Evolutionary conservation across 2,329 filamentous ascomycete genomes (phyloP).

Genomic region (Scedosporium boydii): DNA sequence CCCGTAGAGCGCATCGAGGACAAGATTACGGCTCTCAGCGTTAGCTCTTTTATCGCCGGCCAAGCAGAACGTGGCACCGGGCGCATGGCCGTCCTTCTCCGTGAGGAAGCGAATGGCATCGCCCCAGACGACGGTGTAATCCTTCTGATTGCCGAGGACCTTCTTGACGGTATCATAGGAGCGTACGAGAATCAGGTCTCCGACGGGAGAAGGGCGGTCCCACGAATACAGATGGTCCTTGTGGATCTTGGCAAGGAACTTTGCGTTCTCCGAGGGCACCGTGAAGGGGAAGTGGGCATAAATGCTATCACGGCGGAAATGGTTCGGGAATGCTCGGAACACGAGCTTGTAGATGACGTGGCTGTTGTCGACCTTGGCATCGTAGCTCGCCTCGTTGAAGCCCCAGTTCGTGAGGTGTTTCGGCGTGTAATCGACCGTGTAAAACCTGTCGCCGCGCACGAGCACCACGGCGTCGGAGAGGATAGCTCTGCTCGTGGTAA

Average conservation of each 20-base stretch:
- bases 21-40: constrained; percentile 26
- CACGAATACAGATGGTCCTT: constrained; percentile 48
- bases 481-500: constrained; percentile 39
- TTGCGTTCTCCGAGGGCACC: constrained; percentile 38
- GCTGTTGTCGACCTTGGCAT: constrained; percentile 50
- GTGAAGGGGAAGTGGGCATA: constrained; percentile 49
- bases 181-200: constrained; percentile 36
- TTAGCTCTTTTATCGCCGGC: constrained; percentile 31
- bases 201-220: constrained; percentile 36
- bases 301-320: constrained; percentile 53
- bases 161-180: constrained; percentile 44
- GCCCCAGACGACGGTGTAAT: constrained; percentile 51
- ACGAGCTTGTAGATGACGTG: constrained; percentile 59
- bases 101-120: constrained; percentile 44
- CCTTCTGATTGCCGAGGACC: constrained; percentile 40
- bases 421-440: constrained; percentile 49
- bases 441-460: constrained; percentile 54
- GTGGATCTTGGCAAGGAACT: constrained; percentile 38
- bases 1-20: constrained; percentile 28
- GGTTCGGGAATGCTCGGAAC: constrained; percentile 52
- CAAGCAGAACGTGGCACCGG: constrained; percentile 38
- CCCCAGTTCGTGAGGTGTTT: constrained; percentile 61
- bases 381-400: constrained; percentile 42
- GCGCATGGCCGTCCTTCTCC: constrained; percentile 29
- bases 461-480: constrained; percentile 53